Evolutionary conservation across 345 rosid species (phyloP).

Genomic region (Murraya koenigii): DNA sequence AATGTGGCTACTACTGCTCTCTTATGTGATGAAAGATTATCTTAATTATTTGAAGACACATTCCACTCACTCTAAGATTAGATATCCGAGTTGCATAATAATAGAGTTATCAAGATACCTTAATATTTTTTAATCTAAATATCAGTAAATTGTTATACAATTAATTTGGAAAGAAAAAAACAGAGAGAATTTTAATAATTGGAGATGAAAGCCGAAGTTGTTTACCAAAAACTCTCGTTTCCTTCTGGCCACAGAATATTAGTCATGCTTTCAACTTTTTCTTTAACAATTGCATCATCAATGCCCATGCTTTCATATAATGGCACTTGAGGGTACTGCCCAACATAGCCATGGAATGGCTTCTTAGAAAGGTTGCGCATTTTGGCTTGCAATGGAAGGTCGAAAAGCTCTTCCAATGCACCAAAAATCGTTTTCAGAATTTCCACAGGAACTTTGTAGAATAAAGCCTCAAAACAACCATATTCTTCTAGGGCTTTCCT

Average conservation of each 20-base stretch:
- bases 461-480: constrained; percentile 67
- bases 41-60: not conserved
- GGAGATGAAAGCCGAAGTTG: no score
- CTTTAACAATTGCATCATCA: constrained; percentile 35
- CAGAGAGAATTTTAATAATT: not conserved
- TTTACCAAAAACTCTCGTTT: constrained; percentile 49
- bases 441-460: constrained; percentile 35
- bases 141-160: no score
- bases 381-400: constrained; percentile 53
- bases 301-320: constrained; percentile 65
- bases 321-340: constrained; percentile 53
- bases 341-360: constrained; percentile 58
- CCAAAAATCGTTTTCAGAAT: constrained; percentile 29
- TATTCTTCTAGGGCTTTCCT: constrained; percentile 47
- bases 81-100: no score
- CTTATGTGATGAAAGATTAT: not conserved
- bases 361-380: constrained; percentile 40
- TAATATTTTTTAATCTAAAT: no score
- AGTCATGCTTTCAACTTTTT: constrained; percentile 35
- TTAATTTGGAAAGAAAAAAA: no score
- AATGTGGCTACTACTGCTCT: no score
- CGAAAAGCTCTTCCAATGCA: constrained; percentile 47
- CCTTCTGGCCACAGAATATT: constrained; percentile 51
- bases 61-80: no score
- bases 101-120: no score